These are phyloP conservation scores for Phyllosticta citribraziliensis DNA, from an alignment of 2,329 filamentous ascomycete genomes.

Conservation along the genomic window DNA sequence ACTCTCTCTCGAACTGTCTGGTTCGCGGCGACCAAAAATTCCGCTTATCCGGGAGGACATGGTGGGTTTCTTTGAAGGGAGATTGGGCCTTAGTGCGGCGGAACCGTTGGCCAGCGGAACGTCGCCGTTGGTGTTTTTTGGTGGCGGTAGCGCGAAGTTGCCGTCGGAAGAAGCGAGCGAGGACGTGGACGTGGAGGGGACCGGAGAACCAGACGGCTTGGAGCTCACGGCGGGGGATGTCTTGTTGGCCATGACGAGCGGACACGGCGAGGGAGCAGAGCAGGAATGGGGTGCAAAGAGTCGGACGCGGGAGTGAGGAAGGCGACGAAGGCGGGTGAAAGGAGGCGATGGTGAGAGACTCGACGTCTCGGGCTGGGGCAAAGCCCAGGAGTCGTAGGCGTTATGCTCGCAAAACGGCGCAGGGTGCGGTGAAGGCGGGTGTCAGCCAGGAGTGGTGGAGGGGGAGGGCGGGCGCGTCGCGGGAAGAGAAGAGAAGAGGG, in stretches of 20 bases:
- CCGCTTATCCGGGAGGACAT: conserved; percentile 34
- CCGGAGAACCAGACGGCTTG: conserved; percentile 23
- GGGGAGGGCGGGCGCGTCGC: background rate
- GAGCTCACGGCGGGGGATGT: conserved; percentile 18
- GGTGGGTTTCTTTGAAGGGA: conserved; percentile 24
- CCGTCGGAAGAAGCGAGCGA: conserved; percentile 29
- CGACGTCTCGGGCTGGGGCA: conserved; percentile 25
- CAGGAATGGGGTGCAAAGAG: conserved; percentile 11
- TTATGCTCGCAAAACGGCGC: conserved; percentile 25
- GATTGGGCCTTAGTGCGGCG: conserved; percentile 23
- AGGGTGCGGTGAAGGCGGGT: background rate
- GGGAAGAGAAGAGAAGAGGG: background rate
- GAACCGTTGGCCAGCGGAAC: conserved; percentile 19
- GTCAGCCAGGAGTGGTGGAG: conserved; percentile 2
- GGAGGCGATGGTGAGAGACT: conserved; percentile 26
- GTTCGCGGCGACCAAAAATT: conserved; percentile 24
- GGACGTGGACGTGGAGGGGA: conserved; percentile 26
- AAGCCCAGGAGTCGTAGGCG: conserved; percentile 29
- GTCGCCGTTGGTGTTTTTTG: conserved; percentile 19
- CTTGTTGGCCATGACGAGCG: conserved; percentile 22
- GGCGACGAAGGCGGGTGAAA: conserved; percentile 8
- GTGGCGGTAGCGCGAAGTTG: conserved; percentile 21
- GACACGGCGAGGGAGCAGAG: background rate
- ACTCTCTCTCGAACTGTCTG: conserved; percentile 21
- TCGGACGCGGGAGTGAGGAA: conserved; percentile 6